Percentiles rank a stretch among this genome's conserved stretches.
These are phyloP conservation scores for Colletotrichum camelliae DNA, from an alignment of 2,329 filamentous ascomycete species.

Conservation along the genomic window DNA sequence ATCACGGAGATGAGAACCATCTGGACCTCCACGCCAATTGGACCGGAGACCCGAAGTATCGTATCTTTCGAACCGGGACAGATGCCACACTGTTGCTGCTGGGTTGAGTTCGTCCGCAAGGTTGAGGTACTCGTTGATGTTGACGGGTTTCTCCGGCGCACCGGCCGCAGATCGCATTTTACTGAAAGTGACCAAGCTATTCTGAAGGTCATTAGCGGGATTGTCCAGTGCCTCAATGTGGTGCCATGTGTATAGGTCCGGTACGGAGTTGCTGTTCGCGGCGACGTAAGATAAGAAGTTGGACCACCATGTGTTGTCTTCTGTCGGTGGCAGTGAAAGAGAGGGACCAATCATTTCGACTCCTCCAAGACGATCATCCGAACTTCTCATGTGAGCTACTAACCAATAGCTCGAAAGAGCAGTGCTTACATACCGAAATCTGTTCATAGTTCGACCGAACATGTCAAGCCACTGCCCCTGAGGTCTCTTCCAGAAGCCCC, in stretches of 20 bases:
- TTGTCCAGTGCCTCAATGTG: not conserved
- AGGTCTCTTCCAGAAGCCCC: not conserved
- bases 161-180: not conserved
- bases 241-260: slow-evolving; percentile 40
- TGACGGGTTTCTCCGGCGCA: not conserved
- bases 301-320: slow-evolving; percentile 45
- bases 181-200: not conserved
- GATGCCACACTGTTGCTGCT: not conserved
- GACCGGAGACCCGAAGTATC: not conserved
- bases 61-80: not conserved
- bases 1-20: not conserved
- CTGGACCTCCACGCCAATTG: slow-evolving; percentile 1
- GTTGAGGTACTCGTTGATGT: slow-evolving; percentile 13
- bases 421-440: not conserved
- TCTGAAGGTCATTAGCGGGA: not conserved
- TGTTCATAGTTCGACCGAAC: not conserved
- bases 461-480: not conserved
- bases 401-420: not conserved
- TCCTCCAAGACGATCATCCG: not conserved
- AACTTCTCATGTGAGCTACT: not conserved
- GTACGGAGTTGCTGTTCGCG: slow-evolving; percentile 37
- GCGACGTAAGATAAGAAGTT: slow-evolving; percentile 38
- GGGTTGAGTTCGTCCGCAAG: not conserved
- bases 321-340: slow-evolving; percentile 33
- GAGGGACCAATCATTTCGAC: slow-evolving; percentile 44